Base-by-base conservation (phyloP, 179 eudicot species). In the Beta lomatogona region DNA sequence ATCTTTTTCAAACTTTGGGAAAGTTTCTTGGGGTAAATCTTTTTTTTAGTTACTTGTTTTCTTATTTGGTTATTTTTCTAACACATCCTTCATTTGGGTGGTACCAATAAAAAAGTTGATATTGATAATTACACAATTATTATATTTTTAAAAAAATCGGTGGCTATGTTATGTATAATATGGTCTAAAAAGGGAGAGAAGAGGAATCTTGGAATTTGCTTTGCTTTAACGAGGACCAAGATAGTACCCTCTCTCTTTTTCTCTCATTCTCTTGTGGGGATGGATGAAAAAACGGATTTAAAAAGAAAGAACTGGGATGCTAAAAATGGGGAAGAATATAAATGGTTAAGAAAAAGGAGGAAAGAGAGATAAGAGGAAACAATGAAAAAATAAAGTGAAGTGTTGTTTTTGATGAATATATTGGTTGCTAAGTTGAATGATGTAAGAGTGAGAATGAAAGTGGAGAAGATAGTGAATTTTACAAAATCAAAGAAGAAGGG, bases 211-310 rank as follows among this genome's bases (percentile, higher is more conserved):
- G 81, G 75, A 72, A 78, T 63, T 64, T 15, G 75, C 44, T 82
- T 78, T 79, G 64, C 82, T 83, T 83, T 84, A 25, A 80, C 86
- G 79, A 77, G 69, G 76, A 84, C 84, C 86, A 81, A 85, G 84
- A 68, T 58, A 65, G 64, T 25, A 76, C 18, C 67, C 6, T 71
- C 69, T 55, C 77, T 77, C 70, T 76, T 60, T 80, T 22, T 36
- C 41, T 36, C 41, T 36, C 41, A 36, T 36, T 36, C 41, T 36
- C 41, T 36, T 58, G 59, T 80, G 70, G 31, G 60, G 10, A n/a
- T 36, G 41, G 4, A 36, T 36, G 41, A 10, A 57, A 77, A 28
- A 77, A 77, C 63, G 44, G 44, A 36, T 36, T 63, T 81, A 82
- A 50, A 55, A 7, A 4, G 0, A 22, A 7, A 36, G 55, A 65